Evolutionary conservation across 768 basidiomycete genomes (phyloP).

Genomic region (Chlorophyllum brunneum): DNA sequence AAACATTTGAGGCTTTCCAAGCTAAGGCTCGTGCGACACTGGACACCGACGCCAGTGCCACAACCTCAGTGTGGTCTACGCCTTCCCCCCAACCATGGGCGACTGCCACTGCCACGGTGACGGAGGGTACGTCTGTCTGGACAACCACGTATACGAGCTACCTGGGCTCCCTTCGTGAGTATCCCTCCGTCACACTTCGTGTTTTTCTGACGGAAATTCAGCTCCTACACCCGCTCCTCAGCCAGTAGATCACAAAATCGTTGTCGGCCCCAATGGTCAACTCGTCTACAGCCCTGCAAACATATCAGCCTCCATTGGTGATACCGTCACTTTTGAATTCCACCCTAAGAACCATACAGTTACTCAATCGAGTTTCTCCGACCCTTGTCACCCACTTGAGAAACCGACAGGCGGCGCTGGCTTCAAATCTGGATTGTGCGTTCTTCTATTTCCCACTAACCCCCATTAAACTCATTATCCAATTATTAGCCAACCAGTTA

Average conservation of each 20-base stretch:
- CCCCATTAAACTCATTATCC: not conserved
- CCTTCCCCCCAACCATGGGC: slow-evolving; percentile 31
- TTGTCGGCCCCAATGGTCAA: slow-evolving; percentile 33
- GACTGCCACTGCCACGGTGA: slow-evolving; percentile 39
- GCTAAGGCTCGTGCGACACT: slow-evolving; percentile 35
- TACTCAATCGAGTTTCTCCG: slow-evolving; percentile 36
- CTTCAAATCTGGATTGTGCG: slow-evolving; percentile 44
- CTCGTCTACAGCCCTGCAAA: slow-evolving; percentile 33
- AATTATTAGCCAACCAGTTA: slow-evolving; percentile 37
- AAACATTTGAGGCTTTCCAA: slow-evolving; percentile 45
- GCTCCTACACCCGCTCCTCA: slow-evolving; percentile 25
- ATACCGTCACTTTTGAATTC: slow-evolving; percentile 42
- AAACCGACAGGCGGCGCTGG: slow-evolving; percentile 23
- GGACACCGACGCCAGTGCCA: slow-evolving; percentile 14
- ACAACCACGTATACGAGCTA: slow-evolving; percentile 40
- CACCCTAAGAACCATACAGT: slow-evolving; percentile 46
- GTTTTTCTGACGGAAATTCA: not conserved
- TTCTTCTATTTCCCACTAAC: not conserved
- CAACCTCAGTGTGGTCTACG: slow-evolving; percentile 20
- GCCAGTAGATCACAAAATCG: slow-evolving; percentile 32
- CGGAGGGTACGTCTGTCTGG: slow-evolving; percentile 24
- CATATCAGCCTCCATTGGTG: slow-evolving; percentile 37
- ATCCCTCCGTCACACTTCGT: not conserved
- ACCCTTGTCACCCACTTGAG: slow-evolving; percentile 30
- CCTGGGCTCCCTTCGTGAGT: slow-evolving; percentile 27